Evolutionary conservation across 176 grass and related monocot species (phyloP).

Genomic region (Dendrocalamus sinicus): DNA sequence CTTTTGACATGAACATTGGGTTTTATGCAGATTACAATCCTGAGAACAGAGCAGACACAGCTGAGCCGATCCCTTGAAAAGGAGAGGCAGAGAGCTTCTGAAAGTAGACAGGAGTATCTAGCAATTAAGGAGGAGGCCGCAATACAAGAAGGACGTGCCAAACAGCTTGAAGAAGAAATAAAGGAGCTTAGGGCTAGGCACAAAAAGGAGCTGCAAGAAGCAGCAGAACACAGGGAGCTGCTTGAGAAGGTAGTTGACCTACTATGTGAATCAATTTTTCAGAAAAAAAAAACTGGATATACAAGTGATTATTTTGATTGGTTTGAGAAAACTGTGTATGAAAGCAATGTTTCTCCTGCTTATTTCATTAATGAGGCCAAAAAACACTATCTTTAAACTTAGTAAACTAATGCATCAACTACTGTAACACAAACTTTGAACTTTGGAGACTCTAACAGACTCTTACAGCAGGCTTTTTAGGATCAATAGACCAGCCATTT

Average conservation of each 20-base stretch:
- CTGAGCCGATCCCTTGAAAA: conserved; percentile 96
- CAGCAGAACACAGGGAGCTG: conserved; percentile 73
- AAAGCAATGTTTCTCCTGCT: conserved; percentile 19
- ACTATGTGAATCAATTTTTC: conserved; percentile 2
- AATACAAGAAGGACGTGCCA: conserved; percentile 86
- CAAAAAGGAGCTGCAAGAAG: conserved; percentile 87
- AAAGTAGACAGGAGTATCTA: conserved; percentile 97
- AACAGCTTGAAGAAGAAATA: conserved; percentile 94
- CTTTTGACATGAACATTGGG: conserved; percentile 34
- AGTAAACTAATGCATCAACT: not conserved
- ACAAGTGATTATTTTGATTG: conserved; percentile 22
- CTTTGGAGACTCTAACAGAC: conserved; percentile 2
- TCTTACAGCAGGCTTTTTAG: conserved; percentile 4
- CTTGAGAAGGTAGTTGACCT: conserved; percentile 75
- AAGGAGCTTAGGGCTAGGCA: conserved; percentile 84
- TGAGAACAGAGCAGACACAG: conserved; percentile 99
- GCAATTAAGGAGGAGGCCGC: conserved; percentile 83
- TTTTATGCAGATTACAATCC: conserved; percentile 80
- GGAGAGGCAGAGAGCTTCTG: conserved; percentile 97
- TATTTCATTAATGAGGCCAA: not conserved
- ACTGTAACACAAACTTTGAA: conserved; percentile 21
- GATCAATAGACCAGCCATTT: not conserved
- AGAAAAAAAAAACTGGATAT: not conserved
- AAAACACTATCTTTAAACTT: not conserved
- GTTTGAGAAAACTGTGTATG: conserved; percentile 20